These are phyloP conservation scores for Cordia subcordata DNA, from an alignment of 257 asterid genomes.

Conservation along the genomic window DNA sequence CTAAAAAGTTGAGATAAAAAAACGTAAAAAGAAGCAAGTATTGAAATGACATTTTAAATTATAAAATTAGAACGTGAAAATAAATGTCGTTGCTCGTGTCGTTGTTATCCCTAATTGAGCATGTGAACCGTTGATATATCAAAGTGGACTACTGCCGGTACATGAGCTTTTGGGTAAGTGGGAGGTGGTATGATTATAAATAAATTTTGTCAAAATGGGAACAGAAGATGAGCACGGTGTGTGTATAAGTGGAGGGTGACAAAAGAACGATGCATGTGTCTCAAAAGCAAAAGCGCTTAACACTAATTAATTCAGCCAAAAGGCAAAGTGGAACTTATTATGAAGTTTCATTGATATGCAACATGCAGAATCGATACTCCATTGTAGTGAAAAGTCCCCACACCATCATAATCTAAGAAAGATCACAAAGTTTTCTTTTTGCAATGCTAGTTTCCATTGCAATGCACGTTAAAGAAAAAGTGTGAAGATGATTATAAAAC, in stretches of 20 bases:
- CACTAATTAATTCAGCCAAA: neutral
- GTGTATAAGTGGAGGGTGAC: neutral
- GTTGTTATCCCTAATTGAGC: no score
- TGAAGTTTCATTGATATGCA: neutral
- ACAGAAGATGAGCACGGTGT: neutral
- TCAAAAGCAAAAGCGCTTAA: neutral
- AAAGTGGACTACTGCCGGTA: no score
- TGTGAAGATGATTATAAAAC: neutral
- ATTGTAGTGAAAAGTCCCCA: neutral
- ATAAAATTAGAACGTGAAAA: no score
- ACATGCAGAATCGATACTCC: neutral
- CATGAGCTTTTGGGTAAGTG: neutral
- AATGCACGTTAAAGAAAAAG: neutral
- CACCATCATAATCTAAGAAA: neutral
- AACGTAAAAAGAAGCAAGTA: no score
- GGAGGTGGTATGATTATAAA: neutral
- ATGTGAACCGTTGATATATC: no score
- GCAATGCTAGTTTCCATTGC: neutral
- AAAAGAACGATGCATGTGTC: neutral
- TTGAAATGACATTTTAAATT: no score
- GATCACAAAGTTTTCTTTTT: neutral
- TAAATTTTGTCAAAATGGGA: neutral
- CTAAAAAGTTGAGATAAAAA: no score
- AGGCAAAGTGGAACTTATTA: neutral
- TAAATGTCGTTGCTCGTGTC: no score